Percentiles rank a stretch among this genome's conserved stretches.
phyloP scores from a whole-genome alignment of 352 stramenopile genomes.

The Globisporangium orthogonon region DNA sequence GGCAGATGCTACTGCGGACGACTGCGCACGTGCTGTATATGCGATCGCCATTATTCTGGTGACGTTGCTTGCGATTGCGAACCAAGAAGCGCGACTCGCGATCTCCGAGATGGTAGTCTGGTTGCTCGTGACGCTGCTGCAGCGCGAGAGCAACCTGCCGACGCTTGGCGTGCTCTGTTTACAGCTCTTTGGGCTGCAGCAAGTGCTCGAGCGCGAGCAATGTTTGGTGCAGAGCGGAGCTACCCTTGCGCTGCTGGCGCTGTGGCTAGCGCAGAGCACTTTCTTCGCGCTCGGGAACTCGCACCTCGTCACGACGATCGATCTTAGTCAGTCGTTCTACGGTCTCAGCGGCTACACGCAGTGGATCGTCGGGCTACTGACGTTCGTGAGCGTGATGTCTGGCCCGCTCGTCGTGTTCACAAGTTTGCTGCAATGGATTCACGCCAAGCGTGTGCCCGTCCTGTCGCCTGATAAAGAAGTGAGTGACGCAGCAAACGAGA shows the following conservation, averaged over 20 bases:
- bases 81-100: constrained; percentile 8
- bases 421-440: constrained; percentile 37
- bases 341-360: constrained; percentile 77
- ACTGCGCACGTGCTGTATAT: constrained; percentile 49
- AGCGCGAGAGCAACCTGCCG: constrained; percentile 53
- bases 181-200: constrained; percentile 27
- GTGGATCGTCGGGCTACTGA: constrained; percentile 67
- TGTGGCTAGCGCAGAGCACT: constrained; percentile 53
- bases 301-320: constrained; percentile 85
- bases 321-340: constrained; percentile 86
- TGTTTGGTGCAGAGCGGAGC: constrained; percentile 7
- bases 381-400: constrained; percentile 69
- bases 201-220: constrained; percentile 14
- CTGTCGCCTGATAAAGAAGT: neutral
- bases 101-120: constrained; percentile 48
- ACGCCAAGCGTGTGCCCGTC: neutral
- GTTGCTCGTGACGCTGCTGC: constrained; percentile 51
- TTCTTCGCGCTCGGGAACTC: constrained; percentile 88
- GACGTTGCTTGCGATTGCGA: constrained; percentile 5
- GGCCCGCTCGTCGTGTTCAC: constrained; percentile 61
- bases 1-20: constrained; percentile 17
- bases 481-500: neutral
- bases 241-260: constrained; percentile 19
- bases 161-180: constrained; percentile 50
- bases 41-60: constrained; percentile 10